Evolutionary conservation across 345 rosid genomes (phyloP).

Genomic region (Eucalyptus shirleyi): DNA sequence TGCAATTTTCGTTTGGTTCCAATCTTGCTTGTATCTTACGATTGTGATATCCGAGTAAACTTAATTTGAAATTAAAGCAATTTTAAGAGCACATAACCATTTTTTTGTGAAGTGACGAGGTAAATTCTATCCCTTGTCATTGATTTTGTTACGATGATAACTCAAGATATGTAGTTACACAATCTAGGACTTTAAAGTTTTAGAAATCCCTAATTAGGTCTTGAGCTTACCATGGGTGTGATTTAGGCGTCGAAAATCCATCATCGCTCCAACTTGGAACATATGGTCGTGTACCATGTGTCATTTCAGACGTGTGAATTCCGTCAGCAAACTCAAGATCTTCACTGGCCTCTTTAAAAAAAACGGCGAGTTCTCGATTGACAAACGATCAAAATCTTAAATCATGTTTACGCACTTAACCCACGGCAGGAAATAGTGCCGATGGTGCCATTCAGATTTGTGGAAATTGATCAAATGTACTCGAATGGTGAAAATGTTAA

Average conservation of each 20-base stretch:
- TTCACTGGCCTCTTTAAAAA: neutral
- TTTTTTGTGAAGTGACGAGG: neutral
- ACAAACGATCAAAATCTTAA: neutral
- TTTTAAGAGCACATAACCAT: neutral
- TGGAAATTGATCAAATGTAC: neutral
- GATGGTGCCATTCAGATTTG: neutral
- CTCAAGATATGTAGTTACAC: neutral
- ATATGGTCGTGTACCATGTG: neutral
- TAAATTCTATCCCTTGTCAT: neutral
- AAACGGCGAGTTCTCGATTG: neutral
- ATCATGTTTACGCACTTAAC: neutral
- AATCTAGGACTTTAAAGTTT: neutral
- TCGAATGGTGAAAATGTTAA: neutral
- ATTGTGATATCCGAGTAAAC: neutral
- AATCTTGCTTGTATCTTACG: neutral
- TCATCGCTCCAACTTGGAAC: neutral
- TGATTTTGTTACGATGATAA: neutral
- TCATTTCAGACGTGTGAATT: neutral
- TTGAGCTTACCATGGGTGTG: neutral
- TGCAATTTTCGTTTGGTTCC: neutral
- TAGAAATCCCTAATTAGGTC: neutral
- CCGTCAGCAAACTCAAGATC: neutral
- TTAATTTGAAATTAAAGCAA: neutral
- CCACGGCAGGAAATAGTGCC: neutral
- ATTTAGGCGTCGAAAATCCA: neutral